Evolutionary conservation across 139 green algal species (phyloP), one percentile per base, ranked within the genome.

Genomic region (Pleodorina starrii): DNA sequence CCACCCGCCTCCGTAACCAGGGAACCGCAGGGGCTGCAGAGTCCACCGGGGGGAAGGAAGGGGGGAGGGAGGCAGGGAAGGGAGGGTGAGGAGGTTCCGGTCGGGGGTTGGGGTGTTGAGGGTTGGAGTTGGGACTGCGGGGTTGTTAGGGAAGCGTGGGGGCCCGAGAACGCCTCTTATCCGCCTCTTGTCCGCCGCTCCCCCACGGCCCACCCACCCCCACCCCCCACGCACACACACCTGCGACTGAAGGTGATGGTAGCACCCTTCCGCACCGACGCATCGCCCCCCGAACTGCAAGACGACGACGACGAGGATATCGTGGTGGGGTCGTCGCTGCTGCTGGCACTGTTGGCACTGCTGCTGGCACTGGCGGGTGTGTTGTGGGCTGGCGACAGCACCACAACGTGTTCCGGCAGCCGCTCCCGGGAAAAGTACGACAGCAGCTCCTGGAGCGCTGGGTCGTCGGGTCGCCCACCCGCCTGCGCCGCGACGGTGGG

Each of bases 221-320:
- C 29, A 12, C 54, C 54, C 54, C 54, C 5, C 54, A 12, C 54
- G 29, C 9, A 12, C 54, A 12, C 25, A 63, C 17, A 69, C 54
- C 69, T 68, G 35, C 89, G 85, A 27, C 69, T 93, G 85, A 96
- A 97, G 1, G 90, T 89, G 46, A 96, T 82, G 51, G 91, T 81
- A 0, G 93, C 92, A 6, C 94, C 95, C 72, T 92, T 94, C 21
- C 72, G 69, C 60, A 97, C 93, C 17, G n/a, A n/a, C n/a, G 85
- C 90, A 21, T 82, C 87, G 2, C 72, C 82, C 0, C 81, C 40
- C 74, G 36, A 57, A 57, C 51, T 19, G 59, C 35, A 43, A 23
- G 54, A 66, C 54, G n/a, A n/a, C n/a, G n/a, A n/a, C n/a, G n/a
- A n/a, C n/a, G n/a, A n/a, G n/a, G n/a, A n/a, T n/a, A n/a, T n/a